Evolutionary conservation across 164 flowering plant species (phyloP), one percentile per base, ranked within the genome.

Genomic region (Chimonanthus salicifolius): DNA sequence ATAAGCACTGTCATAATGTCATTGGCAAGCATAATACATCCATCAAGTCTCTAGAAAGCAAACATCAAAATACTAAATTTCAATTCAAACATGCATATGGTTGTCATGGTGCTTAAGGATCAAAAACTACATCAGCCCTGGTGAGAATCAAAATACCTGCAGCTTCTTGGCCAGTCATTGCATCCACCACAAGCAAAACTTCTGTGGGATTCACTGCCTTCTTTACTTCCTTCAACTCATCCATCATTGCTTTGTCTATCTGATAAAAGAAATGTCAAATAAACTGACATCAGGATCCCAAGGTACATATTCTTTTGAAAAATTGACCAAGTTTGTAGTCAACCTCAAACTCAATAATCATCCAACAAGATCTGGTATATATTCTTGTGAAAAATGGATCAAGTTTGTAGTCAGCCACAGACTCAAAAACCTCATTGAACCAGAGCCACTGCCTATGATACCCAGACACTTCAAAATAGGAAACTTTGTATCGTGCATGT

Each of bases 81-180:
- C 33, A 33, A 33, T 33, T 33, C 33, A 33, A 33, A 33, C 33
- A 33, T 33, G 33, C 33, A 33, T 33, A 33, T 33, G 33, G 33
- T 21, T 21, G 33, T 21, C 33, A 21, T 21, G 33, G 33, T 21
- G 33, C 0, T 21, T 21, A 21, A 21, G 33, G 33, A 21, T 21
- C 33, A 21, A 21, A 21, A 21, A 21, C 33, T 21, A 21, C 33
- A 33, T 33, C 33, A 33, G 33, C 33, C 33, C 33, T 33, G 33
- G 60, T 3, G 60, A n/a, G 5, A 10, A 13, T 54, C 5, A 69
- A 74, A 58, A 20, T 78, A 92, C 99, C 98, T 80, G 99, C 99
- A 82, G 99, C 98, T 87, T 95, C 98, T 87, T 95, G 99, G 60
- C 99, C 98, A 73, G 99, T 93, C 99, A 95, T 95, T 51, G 99